Percentiles rank a stretch among this genome's conserved stretches.
These are phyloP conservation scores for Nannizziopsis arthrosporioides DNA, from an alignment of 2,329 filamentous ascomycete genomes.

Conservation along the genomic window DNA sequence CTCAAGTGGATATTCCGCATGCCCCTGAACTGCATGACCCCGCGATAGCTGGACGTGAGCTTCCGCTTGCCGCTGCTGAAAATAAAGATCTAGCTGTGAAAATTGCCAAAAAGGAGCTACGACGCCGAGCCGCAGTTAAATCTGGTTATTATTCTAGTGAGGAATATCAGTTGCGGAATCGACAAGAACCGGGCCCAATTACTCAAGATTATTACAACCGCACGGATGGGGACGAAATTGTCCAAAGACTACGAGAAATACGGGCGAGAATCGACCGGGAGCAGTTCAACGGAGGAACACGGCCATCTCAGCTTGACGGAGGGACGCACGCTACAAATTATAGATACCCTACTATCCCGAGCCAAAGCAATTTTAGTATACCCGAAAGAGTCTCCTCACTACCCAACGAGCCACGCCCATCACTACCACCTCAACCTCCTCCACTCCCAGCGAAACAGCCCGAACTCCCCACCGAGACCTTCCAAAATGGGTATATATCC, in stretches of 20 bases:
- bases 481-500: neutral
- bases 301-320: neutral
- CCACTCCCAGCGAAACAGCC: constrained; percentile 32
- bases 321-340: constrained; percentile 18
- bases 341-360: constrained; percentile 36
- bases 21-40: constrained; percentile 38
- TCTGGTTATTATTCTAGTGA: constrained; percentile 3
- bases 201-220: neutral
- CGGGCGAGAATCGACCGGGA: constrained; percentile 17
- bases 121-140: constrained; percentile 40
- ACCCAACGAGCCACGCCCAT: constrained; percentile 17
- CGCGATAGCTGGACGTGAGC: constrained; percentile 46
- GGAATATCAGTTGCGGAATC: neutral
- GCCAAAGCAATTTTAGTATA: constrained; percentile 23
- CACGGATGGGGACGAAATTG: constrained; percentile 10
- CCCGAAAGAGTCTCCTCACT: constrained; percentile 18
- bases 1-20: neutral
- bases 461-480: constrained; percentile 17
- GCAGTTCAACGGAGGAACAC: neutral
- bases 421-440: constrained; percentile 22
- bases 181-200: neutral
- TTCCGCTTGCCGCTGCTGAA: constrained; percentile 57
- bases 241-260: constrained; percentile 19
- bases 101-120: constrained; percentile 61
- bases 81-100: constrained; percentile 66